phyloP scores from a whole-genome alignment of 2,329 filamentous ascomycete species.

The Nemania sp. region DNA sequence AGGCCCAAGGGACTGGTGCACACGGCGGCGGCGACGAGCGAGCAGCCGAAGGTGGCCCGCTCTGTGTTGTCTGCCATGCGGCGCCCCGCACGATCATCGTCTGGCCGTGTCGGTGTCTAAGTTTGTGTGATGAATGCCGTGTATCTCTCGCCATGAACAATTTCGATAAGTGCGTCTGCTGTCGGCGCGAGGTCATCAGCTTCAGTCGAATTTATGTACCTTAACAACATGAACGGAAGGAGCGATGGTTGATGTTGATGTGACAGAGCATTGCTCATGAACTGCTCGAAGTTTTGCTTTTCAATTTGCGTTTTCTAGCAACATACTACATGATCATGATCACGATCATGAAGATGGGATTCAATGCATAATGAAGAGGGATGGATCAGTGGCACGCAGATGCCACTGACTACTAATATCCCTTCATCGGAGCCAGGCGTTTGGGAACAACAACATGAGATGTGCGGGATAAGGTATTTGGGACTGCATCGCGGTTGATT shows the following conservation, averaged over 20 bases:
- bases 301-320: background rate
- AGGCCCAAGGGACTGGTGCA: constrained; percentile 23
- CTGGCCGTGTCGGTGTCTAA: constrained; percentile 95
- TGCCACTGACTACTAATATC: constrained; percentile 14
- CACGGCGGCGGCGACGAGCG: constrained; percentile 12
- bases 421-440: constrained; percentile 18
- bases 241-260: background rate
- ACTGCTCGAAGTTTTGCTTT: background rate
- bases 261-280: background rate
- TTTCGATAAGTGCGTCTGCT: constrained; percentile 95
- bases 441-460: background rate
- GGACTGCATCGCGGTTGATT: background rate
- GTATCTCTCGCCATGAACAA: constrained; percentile 96
- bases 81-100: constrained; percentile 86
- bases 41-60: constrained; percentile 64
- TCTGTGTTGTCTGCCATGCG: constrained; percentile 91
- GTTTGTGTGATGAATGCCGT: constrained; percentile 91
- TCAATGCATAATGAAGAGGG: constrained; percentile 10
- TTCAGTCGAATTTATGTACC: constrained; percentile 93
- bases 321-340: too few species aligned
- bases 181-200: constrained; percentile 81
- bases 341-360: constrained; percentile 10
- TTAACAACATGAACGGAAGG: constrained; percentile 2
- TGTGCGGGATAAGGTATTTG: background rate
- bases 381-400: too few species aligned